Evolutionary conservation across 352 stramenopile species (phyloP), one percentile per base, ranked within the genome.

Genomic region (Pythium vanterpoolii): DNA sequence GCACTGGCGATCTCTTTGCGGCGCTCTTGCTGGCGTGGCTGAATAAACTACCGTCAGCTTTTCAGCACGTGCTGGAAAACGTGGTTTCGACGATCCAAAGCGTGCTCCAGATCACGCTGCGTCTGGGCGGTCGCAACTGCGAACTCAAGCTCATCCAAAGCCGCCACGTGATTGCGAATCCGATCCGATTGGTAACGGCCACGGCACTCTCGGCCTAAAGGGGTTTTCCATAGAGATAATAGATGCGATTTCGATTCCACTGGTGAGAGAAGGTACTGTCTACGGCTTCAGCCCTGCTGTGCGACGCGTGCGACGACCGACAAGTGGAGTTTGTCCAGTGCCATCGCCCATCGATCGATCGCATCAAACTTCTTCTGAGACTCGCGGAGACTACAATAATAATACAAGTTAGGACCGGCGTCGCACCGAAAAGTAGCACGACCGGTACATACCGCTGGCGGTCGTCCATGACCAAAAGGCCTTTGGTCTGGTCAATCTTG

Each of bases 401-500:
- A 63, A 47, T 13, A 42, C 0, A 42, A 2, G 34, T 42, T 1
- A 42, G 34, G n/a, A n/a, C n/a, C n/a, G n/a, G n/a, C n/a, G n/a
- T n/a, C n/a, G n/a, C n/a, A n/a, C n/a, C n/a, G n/a, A n/a, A n/a
- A n/a, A n/a, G n/a, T n/a, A n/a, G n/a, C n/a, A n/a, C n/a, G n/a
- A n/a, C n/a, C n/a, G 31, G 13, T 18, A 64, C 64, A 51, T 57
- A 89, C 79, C 74, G 76, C 63, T 85, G 73, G 19, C 69, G 64
- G 33, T 79, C 74, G 56, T 86, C 49, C 7, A 86, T 64, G 42
- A 85, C 65, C 23, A 92, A 58, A 21, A 92, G 57, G 0, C 79
- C 76, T 13, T 71, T 70, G 30, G 56, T 80, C 62, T 98, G 91
- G 76, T 98, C 93, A 65, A 98, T 96, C 52, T 84, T 80, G 11